These are phyloP conservation scores for Amphirosellinia nigrospora DNA, from an alignment of 495 filamentous ascomycete genomes.

Conservation along the genomic window DNA sequence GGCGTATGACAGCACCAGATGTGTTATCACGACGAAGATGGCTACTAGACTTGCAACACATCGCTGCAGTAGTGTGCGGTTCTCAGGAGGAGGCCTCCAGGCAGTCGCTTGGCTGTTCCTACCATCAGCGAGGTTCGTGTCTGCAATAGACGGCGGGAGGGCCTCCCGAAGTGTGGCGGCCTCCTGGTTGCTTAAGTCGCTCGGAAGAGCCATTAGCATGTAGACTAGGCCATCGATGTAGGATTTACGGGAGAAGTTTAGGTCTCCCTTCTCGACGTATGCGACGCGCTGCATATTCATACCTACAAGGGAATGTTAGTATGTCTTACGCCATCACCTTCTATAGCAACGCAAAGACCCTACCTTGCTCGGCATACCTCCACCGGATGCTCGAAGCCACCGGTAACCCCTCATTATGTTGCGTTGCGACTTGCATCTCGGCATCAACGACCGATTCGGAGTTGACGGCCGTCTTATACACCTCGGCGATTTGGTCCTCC, in stretches of 20 bases:
- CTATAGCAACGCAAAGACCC: conserved; percentile 13
- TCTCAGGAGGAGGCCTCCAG: conserved; percentile 24
- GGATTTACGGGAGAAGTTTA: conserved; percentile 62
- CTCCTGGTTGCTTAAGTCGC: conserved; percentile 59
- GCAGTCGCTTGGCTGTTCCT: conserved; percentile 1
- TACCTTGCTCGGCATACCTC: conserved; percentile 44
- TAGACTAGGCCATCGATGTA: conserved; percentile 72
- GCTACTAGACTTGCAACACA: conserved; percentile 62
- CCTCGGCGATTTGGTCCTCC: conserved; percentile 24
- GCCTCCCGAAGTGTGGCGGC: conserved; percentile 50
- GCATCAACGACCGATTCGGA: conserved; percentile 29
- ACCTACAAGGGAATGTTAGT: conserved; percentile 22
- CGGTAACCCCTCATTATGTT: background rate
- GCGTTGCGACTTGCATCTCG: conserved; percentile 13
- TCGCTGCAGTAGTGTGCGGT: conserved; percentile 61
- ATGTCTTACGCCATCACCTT: background rate
- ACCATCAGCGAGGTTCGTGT: conserved; percentile 13
- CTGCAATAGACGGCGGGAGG: conserved; percentile 46
- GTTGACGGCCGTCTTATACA: conserved; percentile 25
- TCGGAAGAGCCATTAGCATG: conserved; percentile 68
- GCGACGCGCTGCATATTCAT: conserved; percentile 35
- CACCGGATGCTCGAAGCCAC: conserved; percentile 38
- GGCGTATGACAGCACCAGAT: conserved; percentile 64
- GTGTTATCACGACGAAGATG: conserved; percentile 61
- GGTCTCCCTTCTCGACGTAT: conserved; percentile 35